Evolutionary conservation across 2,329 filamentous ascomycete species (phyloP), one percentile per base, ranked within the genome.

Genomic region (Verruconis gallopava): DNA sequence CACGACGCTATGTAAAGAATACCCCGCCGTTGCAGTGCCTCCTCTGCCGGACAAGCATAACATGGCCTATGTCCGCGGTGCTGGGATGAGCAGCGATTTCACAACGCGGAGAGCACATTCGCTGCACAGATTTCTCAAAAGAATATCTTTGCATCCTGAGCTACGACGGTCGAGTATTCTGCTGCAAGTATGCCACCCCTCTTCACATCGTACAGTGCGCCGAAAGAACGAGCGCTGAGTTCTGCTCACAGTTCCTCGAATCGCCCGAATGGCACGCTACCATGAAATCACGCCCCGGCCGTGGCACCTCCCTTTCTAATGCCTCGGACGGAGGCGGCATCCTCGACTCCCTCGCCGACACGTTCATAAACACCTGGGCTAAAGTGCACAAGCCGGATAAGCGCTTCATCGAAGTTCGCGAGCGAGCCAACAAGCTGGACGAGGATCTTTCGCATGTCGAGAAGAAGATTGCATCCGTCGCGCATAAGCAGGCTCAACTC

Each of bases 41-140:
- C 91, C 91, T 37, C 71, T 98, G 42, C 91, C 91, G 41, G 91
- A 96, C 65, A 98, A 96, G 71, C 89, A 96, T 69, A 93, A 93
- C 64, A 94, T 98, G 84, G 86, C 94, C 57, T 96, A 96, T 57
- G 91, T 96, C 40, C 83, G 88, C 25, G 91, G 91, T 51, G 89
- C 96, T 66, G 81, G 91, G 48, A 98, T 98, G 62, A 86, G 88
- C 5, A 65, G 80, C 38, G 91, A 96, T 63, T 98, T 98, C 59
- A 98, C 86, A 22, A 71, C 77, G 36, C 79, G 91, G 22, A 78
- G 91, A 51, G 86, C 85, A 39, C 82, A 88, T 67, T 95, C 88
- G 3, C 72, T 98, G 40, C 81, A 93, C 62, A 82, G 91, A 40
- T 98, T 98, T 59, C 72, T 98, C 36, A 77, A 81, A 54, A 82